These are phyloP conservation scores for Nitzschia sp. DNA, from an alignment of 108 stramenopile species.

Conservation along the genomic window DNA sequence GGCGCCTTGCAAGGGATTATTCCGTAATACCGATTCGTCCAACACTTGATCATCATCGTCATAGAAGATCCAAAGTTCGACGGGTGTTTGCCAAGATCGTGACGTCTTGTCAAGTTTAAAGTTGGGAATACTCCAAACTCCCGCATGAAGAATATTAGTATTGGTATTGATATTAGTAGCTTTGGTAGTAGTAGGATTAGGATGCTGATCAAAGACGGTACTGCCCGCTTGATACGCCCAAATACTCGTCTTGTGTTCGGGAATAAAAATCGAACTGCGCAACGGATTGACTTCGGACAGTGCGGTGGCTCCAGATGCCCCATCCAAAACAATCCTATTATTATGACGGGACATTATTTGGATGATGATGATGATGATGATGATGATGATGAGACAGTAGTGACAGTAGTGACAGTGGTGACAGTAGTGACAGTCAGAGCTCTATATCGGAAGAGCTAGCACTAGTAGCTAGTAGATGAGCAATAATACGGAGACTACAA, in stretches of 20 bases:
- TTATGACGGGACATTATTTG: too few relatives aligned
- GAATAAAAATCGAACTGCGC: conserved; percentile 17
- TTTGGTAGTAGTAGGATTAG: too few relatives aligned
- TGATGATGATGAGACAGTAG: too few relatives aligned
- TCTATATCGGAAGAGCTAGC: too few relatives aligned
- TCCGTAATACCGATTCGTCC: conserved; percentile 19
- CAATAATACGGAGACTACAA: too few relatives aligned
- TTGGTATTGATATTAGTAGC: too few relatives aligned
- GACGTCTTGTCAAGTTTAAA: conserved; percentile 14
- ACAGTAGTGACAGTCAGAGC: too few relatives aligned
- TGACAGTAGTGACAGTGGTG: too few relatives aligned
- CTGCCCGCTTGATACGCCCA: conserved; percentile 21
- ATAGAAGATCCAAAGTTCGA: conserved; percentile 25
- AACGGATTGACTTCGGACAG: conserved; percentile 13
- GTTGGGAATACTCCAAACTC: conserved; percentile 21
- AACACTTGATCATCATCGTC: conserved; percentile 23
- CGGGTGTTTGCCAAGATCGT: not conserved
- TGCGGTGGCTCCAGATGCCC: too few relatives aligned
- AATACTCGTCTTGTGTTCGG: conserved; percentile 23
- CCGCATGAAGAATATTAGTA: conserved; percentile 9
- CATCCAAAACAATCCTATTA: too few relatives aligned
- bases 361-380: too few relatives aligned
- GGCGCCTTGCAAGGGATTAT: conserved; percentile 26
- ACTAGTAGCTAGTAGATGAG: too few relatives aligned
- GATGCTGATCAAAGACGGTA: not conserved